These are phyloP conservation scores for Ganoderma multipileum DNA, from an alignment of 1,284 basidiomycete genomes.

Conservation along the genomic window DNA sequence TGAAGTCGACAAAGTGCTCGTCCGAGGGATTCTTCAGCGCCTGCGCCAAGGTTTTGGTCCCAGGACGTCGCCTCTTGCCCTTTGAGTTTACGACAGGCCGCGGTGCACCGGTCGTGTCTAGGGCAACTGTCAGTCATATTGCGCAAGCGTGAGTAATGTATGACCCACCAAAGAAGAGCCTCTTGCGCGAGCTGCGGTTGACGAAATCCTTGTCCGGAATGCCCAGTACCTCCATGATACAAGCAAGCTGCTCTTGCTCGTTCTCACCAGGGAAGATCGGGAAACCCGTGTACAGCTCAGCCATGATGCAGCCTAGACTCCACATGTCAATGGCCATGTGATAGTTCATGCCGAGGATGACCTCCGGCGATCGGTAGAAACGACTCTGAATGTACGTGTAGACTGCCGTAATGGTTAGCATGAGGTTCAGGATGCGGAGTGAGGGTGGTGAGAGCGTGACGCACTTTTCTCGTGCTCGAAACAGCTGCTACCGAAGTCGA, in stretches of 20 bases:
- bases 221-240: slow-evolving; percentile 99
- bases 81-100: slow-evolving; percentile 97
- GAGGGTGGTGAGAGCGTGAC: slow-evolving; percentile 36
- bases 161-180: slow-evolving; percentile 91
- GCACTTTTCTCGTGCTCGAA: slow-evolving; percentile 98
- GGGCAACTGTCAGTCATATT: slow-evolving; percentile 9
- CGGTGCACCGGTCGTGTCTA: slow-evolving; percentile 92
- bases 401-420: slow-evolving; percentile 58
- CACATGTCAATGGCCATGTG: slow-evolving; percentile 98
- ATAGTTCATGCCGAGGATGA: slow-evolving; percentile 93
- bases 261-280: slow-evolving; percentile 99
- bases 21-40: slow-evolving; percentile 87
- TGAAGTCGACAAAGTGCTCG: slow-evolving; percentile 91
- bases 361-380: slow-evolving; percentile 96
- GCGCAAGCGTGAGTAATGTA: not conserved
- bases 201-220: slow-evolving; percentile 95
- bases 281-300: slow-evolving; percentile 98
- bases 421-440: not conserved
- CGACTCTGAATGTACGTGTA: slow-evolving; percentile 98
- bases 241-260: slow-evolving; percentile 97
- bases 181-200: slow-evolving; percentile 92
- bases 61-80: slow-evolving; percentile 90
- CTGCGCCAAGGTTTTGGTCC: slow-evolving; percentile 87
- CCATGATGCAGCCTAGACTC: slow-evolving; percentile 97
- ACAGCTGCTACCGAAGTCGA: slow-evolving; percentile 99